A percentile compares a stretch with the other conserved stretches of the same genome.
These are phyloP conservation scores for Cicer cuneatum DNA, from an alignment of 306 rosid species.

Conservation along the genomic window DNA sequence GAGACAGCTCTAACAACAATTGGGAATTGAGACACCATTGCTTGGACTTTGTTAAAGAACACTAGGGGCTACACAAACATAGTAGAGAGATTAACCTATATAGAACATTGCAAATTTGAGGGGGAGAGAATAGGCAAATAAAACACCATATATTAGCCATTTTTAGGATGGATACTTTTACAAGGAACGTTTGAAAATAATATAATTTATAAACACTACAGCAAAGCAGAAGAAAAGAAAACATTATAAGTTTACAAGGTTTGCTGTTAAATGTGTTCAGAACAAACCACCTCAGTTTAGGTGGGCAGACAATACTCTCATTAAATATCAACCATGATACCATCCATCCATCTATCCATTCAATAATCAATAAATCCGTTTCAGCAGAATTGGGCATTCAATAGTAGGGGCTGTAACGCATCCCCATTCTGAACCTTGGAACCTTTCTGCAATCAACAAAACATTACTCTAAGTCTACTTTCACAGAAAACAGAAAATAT, in stretches of 20 bases:
- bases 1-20: neutral
- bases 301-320: slow-evolving; percentile 39
- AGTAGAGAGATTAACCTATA: slow-evolving; percentile 1
- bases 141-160: slow-evolving; percentile 32
- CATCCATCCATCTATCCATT: slow-evolving; percentile 10
- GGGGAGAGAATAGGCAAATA: neutral
- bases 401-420: slow-evolving; percentile 80
- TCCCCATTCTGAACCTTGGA: slow-evolving; percentile 83
- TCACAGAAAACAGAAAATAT: neutral
- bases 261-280: slow-evolving; percentile 38
- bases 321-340: slow-evolving; percentile 36
- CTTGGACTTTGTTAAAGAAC: neutral
- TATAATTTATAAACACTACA: slow-evolving; percentile 16
- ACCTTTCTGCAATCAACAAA: slow-evolving; percentile 68
- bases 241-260: slow-evolving; percentile 48
- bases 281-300: slow-evolving; percentile 44
- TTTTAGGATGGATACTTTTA: slow-evolving; percentile 30
- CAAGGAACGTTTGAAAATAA: slow-evolving; percentile 37
- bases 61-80: neutral
- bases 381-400: slow-evolving; percentile 49
- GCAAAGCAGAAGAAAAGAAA: slow-evolving; percentile 41
- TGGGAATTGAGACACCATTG: neutral
- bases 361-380: slow-evolving; percentile 28
- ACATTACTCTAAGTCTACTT: slow-evolving; percentile 22
- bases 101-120: neutral